phyloP scores from a whole-genome alignment of 164 flowering plant species.

The Tetrastigma voinierianum region DNA sequence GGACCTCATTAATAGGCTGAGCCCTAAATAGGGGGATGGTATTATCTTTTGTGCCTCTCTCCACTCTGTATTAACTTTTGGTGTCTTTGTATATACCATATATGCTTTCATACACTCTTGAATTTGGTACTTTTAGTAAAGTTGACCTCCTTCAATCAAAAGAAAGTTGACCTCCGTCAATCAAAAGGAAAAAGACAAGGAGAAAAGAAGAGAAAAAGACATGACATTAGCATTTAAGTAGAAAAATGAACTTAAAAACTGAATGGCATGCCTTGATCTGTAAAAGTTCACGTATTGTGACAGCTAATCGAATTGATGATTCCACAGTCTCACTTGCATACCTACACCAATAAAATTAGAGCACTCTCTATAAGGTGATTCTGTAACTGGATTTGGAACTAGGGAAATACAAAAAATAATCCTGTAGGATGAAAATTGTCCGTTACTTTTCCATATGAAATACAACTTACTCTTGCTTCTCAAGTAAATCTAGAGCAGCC shows the following conservation, averaged over 20 bases:
- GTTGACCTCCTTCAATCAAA: too few species aligned
- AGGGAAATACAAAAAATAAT: background rate
- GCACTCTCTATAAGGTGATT: too few species aligned
- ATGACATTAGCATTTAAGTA: background rate
- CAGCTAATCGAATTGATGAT: conserved; percentile 46
- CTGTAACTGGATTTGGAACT: background rate
- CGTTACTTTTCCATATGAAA: conserved; percentile 38
- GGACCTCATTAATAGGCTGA: too few species aligned
- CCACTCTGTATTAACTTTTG: too few species aligned
- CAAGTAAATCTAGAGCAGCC: conserved; percentile 65
- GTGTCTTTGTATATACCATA: too few species aligned
- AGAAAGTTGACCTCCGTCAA: too few species aligned
- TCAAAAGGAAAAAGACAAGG: too few species aligned
- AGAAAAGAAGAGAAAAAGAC: background rate
- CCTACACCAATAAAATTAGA: conserved; percentile 28
- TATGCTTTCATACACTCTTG: too few species aligned
- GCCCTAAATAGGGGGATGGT: too few species aligned
- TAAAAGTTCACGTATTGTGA: conserved; percentile 63
- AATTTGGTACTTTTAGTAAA: too few species aligned
- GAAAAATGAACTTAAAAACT: background rate
- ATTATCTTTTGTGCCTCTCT: too few species aligned
- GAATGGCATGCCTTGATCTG: conserved; percentile 52
- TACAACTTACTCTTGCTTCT: conserved; percentile 44
- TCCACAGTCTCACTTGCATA: conserved; percentile 30
- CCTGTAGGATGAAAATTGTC: conserved; percentile 1